Percentiles rank a stretch among this genome's conserved stretches.
phyloP scores from a whole-genome alignment of 1,284 basidiomycete species.

The Stygiomarasmius scandens region DNA sequence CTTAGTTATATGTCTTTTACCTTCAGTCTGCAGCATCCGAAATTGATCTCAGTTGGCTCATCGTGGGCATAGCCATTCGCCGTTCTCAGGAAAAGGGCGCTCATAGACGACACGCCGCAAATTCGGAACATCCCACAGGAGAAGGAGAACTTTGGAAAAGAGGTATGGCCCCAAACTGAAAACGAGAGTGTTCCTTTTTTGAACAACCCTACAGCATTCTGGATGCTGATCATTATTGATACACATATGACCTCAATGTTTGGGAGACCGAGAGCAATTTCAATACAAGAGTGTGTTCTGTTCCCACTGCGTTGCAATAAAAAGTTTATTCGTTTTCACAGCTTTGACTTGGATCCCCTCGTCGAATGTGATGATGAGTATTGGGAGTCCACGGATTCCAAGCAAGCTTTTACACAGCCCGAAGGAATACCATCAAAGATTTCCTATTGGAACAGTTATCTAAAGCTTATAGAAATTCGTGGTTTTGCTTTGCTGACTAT shows the following conservation, averaged over 20 bases:
- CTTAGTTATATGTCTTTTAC: conserved; percentile 47
- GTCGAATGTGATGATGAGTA: conserved; percentile 67
- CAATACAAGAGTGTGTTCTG: conserved; percentile 45
- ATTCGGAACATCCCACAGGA: conserved; percentile 19
- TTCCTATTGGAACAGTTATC: conserved; percentile 51
- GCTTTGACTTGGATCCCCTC: conserved; percentile 63
- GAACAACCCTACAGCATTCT: too few species aligned
- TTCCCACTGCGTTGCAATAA: conserved; percentile 17
- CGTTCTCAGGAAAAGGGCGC: conserved; percentile 72
- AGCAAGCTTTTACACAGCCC: conserved; percentile 48
- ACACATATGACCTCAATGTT: conserved; percentile 43
- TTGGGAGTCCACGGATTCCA: conserved; percentile 49
- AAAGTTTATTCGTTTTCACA: conserved; percentile 19
- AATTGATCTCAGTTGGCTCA: conserved; percentile 72
- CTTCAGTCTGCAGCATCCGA: conserved; percentile 57
- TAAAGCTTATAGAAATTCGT: conserved; percentile 61
- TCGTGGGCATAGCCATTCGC: conserved; percentile 70
- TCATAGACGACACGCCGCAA: conserved; percentile 36
- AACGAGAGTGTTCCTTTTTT: too few species aligned
- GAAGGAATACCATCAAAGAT: conserved; percentile 44
- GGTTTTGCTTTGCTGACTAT: conserved; percentile 68
- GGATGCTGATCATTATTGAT: conserved; percentile 32
- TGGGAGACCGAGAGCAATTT: conserved; percentile 44
- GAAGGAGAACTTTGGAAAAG: conserved; percentile 62
- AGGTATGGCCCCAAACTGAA: too few species aligned